These are phyloP conservation scores for Musa schizocarpa DNA, from an alignment of 176 grass and related monocot genomes.

Conservation along the genomic window DNA sequence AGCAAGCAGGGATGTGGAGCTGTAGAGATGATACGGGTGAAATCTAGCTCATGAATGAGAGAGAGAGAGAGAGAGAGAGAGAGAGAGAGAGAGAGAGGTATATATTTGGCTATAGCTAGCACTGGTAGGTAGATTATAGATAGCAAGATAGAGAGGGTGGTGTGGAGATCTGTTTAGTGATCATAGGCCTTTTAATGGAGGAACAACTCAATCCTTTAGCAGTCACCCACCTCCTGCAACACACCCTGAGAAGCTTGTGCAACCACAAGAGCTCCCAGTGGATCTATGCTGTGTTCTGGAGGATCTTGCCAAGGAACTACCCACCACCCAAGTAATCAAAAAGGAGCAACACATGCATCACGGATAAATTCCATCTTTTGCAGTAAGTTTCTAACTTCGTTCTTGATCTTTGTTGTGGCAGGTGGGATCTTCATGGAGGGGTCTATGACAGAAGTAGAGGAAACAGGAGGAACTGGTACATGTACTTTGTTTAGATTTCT, in stretches of 20 bases:
- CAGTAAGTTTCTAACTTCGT: background rate
- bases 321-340: slow-evolving; percentile 12
- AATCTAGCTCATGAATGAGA: background rate
- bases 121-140: background rate
- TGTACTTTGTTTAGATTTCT: background rate
- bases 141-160: background rate
- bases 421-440: slow-evolving; percentile 89
- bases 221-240: slow-evolving; percentile 14
- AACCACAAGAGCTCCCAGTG: slow-evolving; percentile 17
- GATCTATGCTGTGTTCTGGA: slow-evolving; percentile 24
- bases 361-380: background rate
- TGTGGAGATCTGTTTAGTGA: too few species aligned
- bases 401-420: slow-evolving; percentile 17
- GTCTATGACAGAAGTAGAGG: slow-evolving; percentile 84
- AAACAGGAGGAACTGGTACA: slow-evolving; percentile 95
- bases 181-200: slow-evolving; percentile 2
- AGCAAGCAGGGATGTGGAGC: background rate
- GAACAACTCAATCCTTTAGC: slow-evolving; percentile 14
- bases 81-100: slow-evolving; percentile 13
- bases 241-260: slow-evolving; percentile 19
- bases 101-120: slow-evolving; percentile 1
- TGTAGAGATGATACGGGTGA: background rate
- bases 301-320: slow-evolving; percentile 21
- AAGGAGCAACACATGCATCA: too few species aligned
- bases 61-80: background rate